Evolutionary conservation across 2,329 filamentous ascomycete genomes (phyloP).

Genomic region (Boeremia exigua): DNA sequence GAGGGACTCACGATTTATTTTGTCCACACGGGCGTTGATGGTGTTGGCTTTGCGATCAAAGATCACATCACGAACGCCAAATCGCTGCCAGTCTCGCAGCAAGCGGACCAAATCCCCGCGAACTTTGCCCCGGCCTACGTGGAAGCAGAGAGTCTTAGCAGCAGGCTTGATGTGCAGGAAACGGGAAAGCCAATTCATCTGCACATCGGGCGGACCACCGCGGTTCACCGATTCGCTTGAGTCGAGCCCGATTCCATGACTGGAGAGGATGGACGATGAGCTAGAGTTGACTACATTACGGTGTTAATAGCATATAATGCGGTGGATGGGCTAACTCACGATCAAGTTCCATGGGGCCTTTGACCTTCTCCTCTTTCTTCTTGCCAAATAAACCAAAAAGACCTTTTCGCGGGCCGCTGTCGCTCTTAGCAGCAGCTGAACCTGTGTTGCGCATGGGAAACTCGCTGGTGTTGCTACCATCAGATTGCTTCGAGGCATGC

Average conservation of each 20-base stretch:
- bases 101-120: slow-evolving; percentile 78
- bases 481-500: slow-evolving; percentile 30
- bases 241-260: slow-evolving; percentile 44
- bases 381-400: slow-evolving; percentile 62
- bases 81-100: slow-evolving; percentile 78
- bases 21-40: slow-evolving; percentile 78
- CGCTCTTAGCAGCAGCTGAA: slow-evolving; percentile 44
- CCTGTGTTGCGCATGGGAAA: slow-evolving; percentile 51
- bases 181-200: slow-evolving; percentile 80
- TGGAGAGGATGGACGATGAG: slow-evolving; percentile 39
- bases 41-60: slow-evolving; percentile 80
- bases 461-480: slow-evolving; percentile 47
- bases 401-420: slow-evolving; percentile 48
- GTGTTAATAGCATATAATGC: slow-evolving; percentile 12
- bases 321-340: slow-evolving; percentile 42
- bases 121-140: slow-evolving; percentile 72
- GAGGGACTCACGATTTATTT: slow-evolving; percentile 73
- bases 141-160: slow-evolving; percentile 75
- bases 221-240: slow-evolving; percentile 57
- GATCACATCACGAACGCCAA: slow-evolving; percentile 79
- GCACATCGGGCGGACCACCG: slow-evolving; percentile 54
- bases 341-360: slow-evolving; percentile 39
- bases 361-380: slow-evolving; percentile 52
- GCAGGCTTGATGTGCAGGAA: slow-evolving; percentile 90
- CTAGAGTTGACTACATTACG: slow-evolving; percentile 32